Evolutionary conservation across 2,329 filamentous ascomycete species (phyloP), one percentile per base, ranked within the genome.

Genomic region (Colletotrichum australisinense): DNA sequence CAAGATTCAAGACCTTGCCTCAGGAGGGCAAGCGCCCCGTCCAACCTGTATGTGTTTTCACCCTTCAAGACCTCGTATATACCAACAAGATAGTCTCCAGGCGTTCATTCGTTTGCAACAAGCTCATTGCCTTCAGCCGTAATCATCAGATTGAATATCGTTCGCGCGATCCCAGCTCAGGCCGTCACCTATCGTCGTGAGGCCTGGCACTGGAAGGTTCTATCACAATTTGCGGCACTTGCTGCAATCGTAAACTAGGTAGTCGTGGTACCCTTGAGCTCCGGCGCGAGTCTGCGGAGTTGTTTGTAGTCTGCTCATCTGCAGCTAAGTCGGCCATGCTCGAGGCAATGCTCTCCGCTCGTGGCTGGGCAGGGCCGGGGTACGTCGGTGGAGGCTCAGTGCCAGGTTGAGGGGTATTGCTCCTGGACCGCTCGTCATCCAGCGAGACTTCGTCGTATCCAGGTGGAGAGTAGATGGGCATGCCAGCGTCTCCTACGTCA

Each of bases 141-240:
- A 38, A 66, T 69, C 46, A 66, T 73, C 14, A 53, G 53, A 16
- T 60, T 46, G 26, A 38, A n/a, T 60, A 7, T 28, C 28, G 24
- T 55, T 32, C n/a, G 35, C 12, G 30, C 7, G 26, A 49, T 19
- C 30, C 35, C 35, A 30, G 55, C 14, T 5, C 11, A n/a, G 26
- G 6, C 26, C 8, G 46, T 59, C 63, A 74, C 63, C 72, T 74
- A 35, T 72, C 74, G 32, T 75, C 73, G 19, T 63, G 59, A 35
- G 74, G 69, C 32, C 69, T 73, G 38, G 74, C 74, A 52, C 83
- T 85, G 28, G 85, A 87, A n/a, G 88, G 87, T 77, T 91, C 87
- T 60, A 91, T 87, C 30, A 91, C 86, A 77, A 92, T 92, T 75
- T 87, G 86, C 3, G 90, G 90, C 30, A 92, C 79, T 32, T 78